These are phyloP conservation scores for Ramalina peruviana DNA, from an alignment of 495 filamentous ascomycete species.

Conservation along the genomic window DNA sequence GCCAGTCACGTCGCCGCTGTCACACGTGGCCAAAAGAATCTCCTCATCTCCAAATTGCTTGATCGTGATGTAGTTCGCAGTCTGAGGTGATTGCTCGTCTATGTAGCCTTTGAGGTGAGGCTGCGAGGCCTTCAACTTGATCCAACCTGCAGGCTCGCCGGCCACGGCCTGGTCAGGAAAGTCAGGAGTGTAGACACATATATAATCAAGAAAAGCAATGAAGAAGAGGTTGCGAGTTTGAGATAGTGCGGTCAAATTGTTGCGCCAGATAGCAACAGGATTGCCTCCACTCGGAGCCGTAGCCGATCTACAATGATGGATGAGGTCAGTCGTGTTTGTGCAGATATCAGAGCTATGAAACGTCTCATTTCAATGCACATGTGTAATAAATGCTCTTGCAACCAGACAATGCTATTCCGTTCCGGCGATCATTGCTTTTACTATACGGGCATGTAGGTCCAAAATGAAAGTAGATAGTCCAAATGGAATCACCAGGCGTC, in stretches of 20 bases:
- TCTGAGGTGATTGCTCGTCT: conserved; percentile 44
- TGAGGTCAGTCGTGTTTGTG: too few species aligned
- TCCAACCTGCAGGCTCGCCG: conserved; percentile 43
- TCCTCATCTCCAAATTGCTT: conserved; percentile 72
- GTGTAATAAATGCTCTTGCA: too few species aligned
- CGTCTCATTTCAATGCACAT: too few species aligned
- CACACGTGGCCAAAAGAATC: conserved; percentile 59
- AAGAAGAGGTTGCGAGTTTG: conserved; percentile 58
- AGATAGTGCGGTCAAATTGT: conserved; percentile 40
- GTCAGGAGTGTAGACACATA: conserved; percentile 61
- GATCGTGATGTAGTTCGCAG: conserved; percentile 65
- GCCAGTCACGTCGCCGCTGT: conserved; percentile 79
- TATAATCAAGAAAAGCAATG: conserved; percentile 52
- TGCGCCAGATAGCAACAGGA: conserved; percentile 28
- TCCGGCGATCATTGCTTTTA: too few species aligned
- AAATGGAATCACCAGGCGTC: too few species aligned
- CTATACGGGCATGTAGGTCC: too few species aligned
- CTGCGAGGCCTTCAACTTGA: conserved; percentile 45
- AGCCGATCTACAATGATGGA: too few species aligned
- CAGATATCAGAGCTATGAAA: too few species aligned
- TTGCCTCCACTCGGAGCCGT: too few species aligned
- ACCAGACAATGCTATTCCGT: too few species aligned
- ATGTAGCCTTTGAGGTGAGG: conserved; percentile 38
- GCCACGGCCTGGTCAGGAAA: conserved; percentile 53
- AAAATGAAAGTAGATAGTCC: too few species aligned